Conservation (phyloP, 768 basidiomycete species). For the Rhodotorula sphaerocarpa region DNA sequence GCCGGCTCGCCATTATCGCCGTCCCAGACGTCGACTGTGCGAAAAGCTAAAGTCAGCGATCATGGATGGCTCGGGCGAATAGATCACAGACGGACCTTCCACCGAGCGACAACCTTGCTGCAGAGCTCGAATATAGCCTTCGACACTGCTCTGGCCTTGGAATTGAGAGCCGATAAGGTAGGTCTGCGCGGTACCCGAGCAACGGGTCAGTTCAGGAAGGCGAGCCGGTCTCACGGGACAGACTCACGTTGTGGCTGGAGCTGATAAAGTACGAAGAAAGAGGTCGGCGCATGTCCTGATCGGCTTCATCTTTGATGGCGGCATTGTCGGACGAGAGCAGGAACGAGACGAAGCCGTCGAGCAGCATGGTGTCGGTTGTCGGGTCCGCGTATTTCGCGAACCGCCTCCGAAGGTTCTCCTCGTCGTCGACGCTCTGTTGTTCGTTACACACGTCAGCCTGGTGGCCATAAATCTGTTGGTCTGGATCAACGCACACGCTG, state of each 20-base stretch:
- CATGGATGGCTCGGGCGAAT: background rate
- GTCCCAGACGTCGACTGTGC: conserved; percentile 80
- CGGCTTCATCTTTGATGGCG: conserved; percentile 51
- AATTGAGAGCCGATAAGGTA: conserved; percentile 75
- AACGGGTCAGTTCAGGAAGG: background rate
- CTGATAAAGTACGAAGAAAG: conserved; percentile 81
- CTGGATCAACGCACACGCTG: conserved; percentile 56
- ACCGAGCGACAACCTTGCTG: conserved; percentile 87
- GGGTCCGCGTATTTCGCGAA: conserved; percentile 36
- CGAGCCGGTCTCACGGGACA: no score
- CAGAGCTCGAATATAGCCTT: conserved; percentile 85
- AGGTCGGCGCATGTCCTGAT: conserved; percentile 82
- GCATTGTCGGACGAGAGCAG: conserved; percentile 72
- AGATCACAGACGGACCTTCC: conserved; percentile 56
- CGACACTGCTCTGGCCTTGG: conserved; percentile 72
- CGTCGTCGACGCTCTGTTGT: conserved; percentile 40
- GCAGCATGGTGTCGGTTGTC: conserved; percentile 45
- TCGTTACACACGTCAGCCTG: background rate
- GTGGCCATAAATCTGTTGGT: no score
- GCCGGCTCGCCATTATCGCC: conserved; percentile 61
- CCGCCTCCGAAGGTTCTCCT: conserved; percentile 1
- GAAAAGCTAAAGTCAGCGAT: background rate
- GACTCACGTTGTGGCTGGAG: conserved; percentile 65
- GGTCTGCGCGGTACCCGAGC: conserved; percentile 50
- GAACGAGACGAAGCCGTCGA: conserved; percentile 67